phyloP scores from a whole-genome alignment of 2,329 filamentous ascomycete species.

The Colletotrichum sp. region DNA sequence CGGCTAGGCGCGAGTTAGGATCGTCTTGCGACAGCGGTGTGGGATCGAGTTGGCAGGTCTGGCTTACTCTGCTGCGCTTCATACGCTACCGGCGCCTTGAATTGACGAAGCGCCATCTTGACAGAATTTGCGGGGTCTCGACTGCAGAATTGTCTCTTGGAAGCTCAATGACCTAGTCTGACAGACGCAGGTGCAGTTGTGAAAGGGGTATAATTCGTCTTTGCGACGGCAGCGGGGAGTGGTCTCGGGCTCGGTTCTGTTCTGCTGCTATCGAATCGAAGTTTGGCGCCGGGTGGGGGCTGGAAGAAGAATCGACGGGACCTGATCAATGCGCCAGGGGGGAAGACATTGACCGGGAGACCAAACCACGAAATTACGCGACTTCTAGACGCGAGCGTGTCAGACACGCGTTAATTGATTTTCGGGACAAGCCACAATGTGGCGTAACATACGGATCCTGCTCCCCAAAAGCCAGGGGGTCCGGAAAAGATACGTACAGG shows the following conservation, averaged over 20 bases:
- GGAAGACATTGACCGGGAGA: slow-evolving; percentile 23
- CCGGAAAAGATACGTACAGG: neutral
- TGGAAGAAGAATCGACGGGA: slow-evolving; percentile 25
- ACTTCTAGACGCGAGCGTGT: slow-evolving; percentile 24
- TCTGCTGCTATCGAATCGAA: slow-evolving; percentile 8
- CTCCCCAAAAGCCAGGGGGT: neutral
- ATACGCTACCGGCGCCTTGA: slow-evolving; percentile 84
- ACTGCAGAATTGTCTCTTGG: neutral
- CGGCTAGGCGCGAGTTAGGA: slow-evolving; percentile 55
- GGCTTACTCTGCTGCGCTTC: slow-evolving; percentile 78
- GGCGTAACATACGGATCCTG: neutral
- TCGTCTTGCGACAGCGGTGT: neutral
- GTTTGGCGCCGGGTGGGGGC: slow-evolving; percentile 24
- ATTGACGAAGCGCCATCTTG: slow-evolving; percentile 85
- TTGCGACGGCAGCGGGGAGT: slow-evolving; percentile 1
- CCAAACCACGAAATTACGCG: slow-evolving; percentile 7
- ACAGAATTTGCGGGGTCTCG: slow-evolving; percentile 11
- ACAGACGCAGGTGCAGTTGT: neutral
- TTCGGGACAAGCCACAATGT: neutral
- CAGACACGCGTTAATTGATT: slow-evolving; percentile 19
- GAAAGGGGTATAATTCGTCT: neutral
- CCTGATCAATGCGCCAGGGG: slow-evolving; percentile 23
- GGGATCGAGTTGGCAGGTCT: slow-evolving; percentile 13
- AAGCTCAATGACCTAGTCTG: neutral
- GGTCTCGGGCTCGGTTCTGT: neutral